A percentile compares a stretch with the other conserved stretches of the same genome.
Conservation (phyloP, 1,284 basidiomycete species). For the Microbotryum scabiosae region DNA sequence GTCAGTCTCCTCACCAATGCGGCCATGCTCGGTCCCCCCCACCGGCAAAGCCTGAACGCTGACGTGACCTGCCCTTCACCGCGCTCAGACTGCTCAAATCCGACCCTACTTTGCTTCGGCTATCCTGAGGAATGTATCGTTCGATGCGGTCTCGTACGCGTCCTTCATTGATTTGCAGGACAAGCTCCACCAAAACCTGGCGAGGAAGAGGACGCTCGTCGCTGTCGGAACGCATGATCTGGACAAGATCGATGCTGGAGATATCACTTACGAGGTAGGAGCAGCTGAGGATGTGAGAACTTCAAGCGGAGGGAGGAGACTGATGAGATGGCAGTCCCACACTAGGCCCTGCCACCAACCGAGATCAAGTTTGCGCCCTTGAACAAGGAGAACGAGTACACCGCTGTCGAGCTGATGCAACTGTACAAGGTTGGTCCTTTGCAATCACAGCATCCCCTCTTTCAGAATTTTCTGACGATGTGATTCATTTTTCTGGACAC, state of each 20-base stretch:
- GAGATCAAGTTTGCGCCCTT: slow-evolving; percentile 84
- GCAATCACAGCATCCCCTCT: not conserved
- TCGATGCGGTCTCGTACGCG: slow-evolving; percentile 81
- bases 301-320: not conserved
- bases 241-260: slow-evolving; percentile 56
- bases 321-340: not conserved
- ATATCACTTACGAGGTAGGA: slow-evolving; percentile 55
- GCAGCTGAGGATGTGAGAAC: not conserved
- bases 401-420: slow-evolving; percentile 76
- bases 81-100: slow-evolving; percentile 60
- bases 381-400: slow-evolving; percentile 64
- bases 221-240: slow-evolving; percentile 97
- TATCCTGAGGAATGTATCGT: slow-evolving; percentile 75
- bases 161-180: slow-evolving; percentile 98
- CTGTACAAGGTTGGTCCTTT: slow-evolving; percentile 67
- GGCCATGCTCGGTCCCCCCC: too few species aligned
- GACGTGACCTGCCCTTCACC: not conserved
- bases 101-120: slow-evolving; percentile 88
- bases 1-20: slow-evolving; percentile 44
- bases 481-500: not conserved
- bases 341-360: slow-evolving; percentile 63
- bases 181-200: slow-evolving; percentile 95
- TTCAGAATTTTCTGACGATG: not conserved
- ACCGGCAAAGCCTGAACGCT: too few species aligned
- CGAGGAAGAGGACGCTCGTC: slow-evolving; percentile 79